Evolutionary conservation across 1,284 basidiomycete genomes (phyloP), one percentile per base, ranked within the genome.

Genomic region (Ganoderma boninense): DNA sequence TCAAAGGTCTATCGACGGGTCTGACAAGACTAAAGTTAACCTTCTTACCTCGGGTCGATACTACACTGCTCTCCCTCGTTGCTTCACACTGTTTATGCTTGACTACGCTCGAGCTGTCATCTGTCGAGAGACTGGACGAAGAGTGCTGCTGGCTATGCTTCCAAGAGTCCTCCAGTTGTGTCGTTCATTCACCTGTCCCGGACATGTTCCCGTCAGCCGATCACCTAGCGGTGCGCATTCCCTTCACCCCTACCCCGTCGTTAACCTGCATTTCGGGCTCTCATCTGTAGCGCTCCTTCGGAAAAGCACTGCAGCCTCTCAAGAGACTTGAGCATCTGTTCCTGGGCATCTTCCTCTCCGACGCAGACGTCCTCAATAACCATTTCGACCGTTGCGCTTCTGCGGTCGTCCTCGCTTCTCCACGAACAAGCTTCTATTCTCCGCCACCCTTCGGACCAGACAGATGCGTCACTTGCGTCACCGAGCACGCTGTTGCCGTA

Each of bases 121-220:
- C 87, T 69, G 84, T 87, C 14, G 89, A 90, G 70, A 83, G 88
- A 29, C 81, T 92, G 38, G 86, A 89, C 67, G 67, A 77, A 32
- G 80, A 78, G 62, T 91, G 90, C 77, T 92, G 91, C 77, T 88
- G 87, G 84, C 74, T 76, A 63, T 92, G 91, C 77, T 88, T 88
- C 69, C 88, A 89, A 78, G 89, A 91, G 62, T 89, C 87, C 56
- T 81, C 88, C 38, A 84, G 81, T 13, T 82, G 84, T 70, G 84
- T 84, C n/a, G 72, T 85, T 4, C 90, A 92, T 77, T 92, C 90
- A 2, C 90, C 90, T 0, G 83, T 92, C 66, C 88, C 89, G 14
- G 85, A 87, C 29, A 76, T 83, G 32, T 89, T 84, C 72, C 65
- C 77, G 13, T 80, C 83, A 32, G 82, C 80, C 8, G 74, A 80